A percentile compares a stretch with the other conserved stretches of the same genome.
These are phyloP conservation scores for Leersia perrieri DNA, from an alignment of 176 grass and related monocot species.

Conservation along the genomic window DNA sequence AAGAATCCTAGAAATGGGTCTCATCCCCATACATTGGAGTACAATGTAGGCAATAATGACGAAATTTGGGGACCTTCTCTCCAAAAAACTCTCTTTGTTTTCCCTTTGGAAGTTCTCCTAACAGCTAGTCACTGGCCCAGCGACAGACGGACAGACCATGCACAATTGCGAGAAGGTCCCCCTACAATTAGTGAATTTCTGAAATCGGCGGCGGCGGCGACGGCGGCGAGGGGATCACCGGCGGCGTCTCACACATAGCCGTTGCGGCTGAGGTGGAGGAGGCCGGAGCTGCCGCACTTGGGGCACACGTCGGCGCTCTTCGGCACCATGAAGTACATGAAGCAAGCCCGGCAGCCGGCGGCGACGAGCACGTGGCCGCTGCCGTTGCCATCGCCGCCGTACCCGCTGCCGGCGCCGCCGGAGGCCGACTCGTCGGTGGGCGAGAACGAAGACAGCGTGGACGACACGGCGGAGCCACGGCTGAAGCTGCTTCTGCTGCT, in stretches of 20 bases:
- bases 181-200: slow-evolving; percentile 17
- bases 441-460: slow-evolving; percentile 61
- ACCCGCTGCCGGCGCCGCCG: slow-evolving; percentile 12
- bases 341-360: slow-evolving; percentile 77
- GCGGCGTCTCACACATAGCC: slow-evolving; percentile 34
- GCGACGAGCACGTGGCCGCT: slow-evolving; percentile 57
- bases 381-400: not conserved
- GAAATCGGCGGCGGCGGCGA: not conserved
- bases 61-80: slow-evolving; percentile 24
- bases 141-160: slow-evolving; percentile 20
- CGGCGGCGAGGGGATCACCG: not conserved
- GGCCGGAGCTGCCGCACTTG: slow-evolving; percentile 68
- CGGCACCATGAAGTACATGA: slow-evolving; percentile 99
- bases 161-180: slow-evolving; percentile 5
- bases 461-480: slow-evolving; percentile 51
- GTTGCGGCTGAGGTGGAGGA: slow-evolving; percentile 69
- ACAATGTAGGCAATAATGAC: slow-evolving; percentile 29
- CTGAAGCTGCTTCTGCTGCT: slow-evolving; percentile 39
- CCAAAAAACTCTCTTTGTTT: slow-evolving; percentile 11
- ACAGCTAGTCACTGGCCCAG: not conserved
- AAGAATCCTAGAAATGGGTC: not conserved
- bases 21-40: slow-evolving; percentile 38
- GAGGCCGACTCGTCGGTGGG: slow-evolving; percentile 53
- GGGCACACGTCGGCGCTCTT: slow-evolving; percentile 66
- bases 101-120: slow-evolving; percentile 22